phyloP scores from a whole-genome alignment of 495 filamentous ascomycete species.

The Xylaria scruposa region DNA sequence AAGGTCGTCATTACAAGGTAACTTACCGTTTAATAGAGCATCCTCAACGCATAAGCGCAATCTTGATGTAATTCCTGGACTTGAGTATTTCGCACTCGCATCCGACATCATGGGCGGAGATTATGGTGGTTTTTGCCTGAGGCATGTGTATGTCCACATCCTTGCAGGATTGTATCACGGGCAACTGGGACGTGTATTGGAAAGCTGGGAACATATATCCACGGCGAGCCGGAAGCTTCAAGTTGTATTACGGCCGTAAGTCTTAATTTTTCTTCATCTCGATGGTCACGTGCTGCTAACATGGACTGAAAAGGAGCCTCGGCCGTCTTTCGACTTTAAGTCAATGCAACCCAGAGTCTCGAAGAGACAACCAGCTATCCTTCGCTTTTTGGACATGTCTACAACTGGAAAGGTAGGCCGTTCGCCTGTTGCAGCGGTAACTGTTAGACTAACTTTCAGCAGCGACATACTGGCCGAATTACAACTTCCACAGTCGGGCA shows the following conservation, averaged over 20 bases:
- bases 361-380: slow-evolving; percentile 64
- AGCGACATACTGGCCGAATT: slow-evolving; percentile 94
- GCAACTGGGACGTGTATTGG: slow-evolving; percentile 83
- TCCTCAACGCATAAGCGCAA: slow-evolving; percentile 61
- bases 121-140: slow-evolving; percentile 75
- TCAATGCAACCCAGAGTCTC: slow-evolving; percentile 39
- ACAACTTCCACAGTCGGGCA: slow-evolving; percentile 78
- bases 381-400: slow-evolving; percentile 94
- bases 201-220: slow-evolving; percentile 88
- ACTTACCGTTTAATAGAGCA: slow-evolving; percentile 29
- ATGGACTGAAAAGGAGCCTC: slow-evolving; percentile 45
- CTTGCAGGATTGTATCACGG: slow-evolving; percentile 88
- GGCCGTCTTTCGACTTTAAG: slow-evolving; percentile 48
- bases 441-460: slow-evolving; percentile 3
- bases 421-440: not conserved
- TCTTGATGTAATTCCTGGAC: slow-evolving; percentile 84
- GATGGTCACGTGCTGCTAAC: not conserved
- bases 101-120: slow-evolving; percentile 85
- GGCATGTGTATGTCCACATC: slow-evolving; percentile 83
- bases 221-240: slow-evolving; percentile 78
- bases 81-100: slow-evolving; percentile 87
- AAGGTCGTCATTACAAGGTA: slow-evolving; percentile 52
- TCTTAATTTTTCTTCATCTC: slow-evolving; percentile 15
- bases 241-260: slow-evolving; percentile 79
- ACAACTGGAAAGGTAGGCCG: slow-evolving; percentile 87